phyloP scores from a whole-genome alignment of 345 rosid genomes.

The Orychophragmus violaceus region DNA sequence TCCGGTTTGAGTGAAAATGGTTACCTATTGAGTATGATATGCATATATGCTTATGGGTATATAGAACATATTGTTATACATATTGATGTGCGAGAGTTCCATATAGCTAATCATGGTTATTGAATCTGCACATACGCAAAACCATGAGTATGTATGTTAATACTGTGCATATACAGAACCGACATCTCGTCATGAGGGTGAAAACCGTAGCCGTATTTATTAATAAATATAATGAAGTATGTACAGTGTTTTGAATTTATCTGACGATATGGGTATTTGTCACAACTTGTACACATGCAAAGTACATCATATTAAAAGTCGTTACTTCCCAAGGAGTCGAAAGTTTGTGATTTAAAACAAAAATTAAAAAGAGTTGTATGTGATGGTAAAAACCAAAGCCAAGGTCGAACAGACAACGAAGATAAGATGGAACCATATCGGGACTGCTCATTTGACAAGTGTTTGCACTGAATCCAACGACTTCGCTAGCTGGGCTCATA shows the following conservation, averaged over 20 bases:
- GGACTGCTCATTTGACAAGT: slow-evolving; percentile 33
- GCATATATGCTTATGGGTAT: not conserved
- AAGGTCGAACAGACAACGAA: slow-evolving; percentile 32
- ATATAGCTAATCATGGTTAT: not conserved
- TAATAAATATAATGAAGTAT: not conserved
- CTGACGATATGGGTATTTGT: not conserved
- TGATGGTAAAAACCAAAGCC: slow-evolving; percentile 26
- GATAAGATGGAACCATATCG: slow-evolving; percentile 28
- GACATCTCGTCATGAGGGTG: not conserved
- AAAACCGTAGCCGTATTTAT: not conserved
- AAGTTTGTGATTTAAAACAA: not conserved
- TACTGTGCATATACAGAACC: not conserved
- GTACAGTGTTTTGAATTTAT: not conserved
- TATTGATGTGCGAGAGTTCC: not conserved
- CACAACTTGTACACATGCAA: slow-evolving; percentile 4
- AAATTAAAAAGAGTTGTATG: not conserved
- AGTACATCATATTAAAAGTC: not conserved
- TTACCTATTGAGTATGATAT: not conserved
- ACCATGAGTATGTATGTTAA: not conserved
- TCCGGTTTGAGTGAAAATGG: not conserved
- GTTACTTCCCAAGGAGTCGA: slow-evolving; percentile 3
- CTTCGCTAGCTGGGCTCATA: slow-evolving; percentile 10
- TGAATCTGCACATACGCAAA: not conserved
- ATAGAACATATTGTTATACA: not conserved
- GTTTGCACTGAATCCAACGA: slow-evolving; percentile 32